These are phyloP conservation scores for Phaeolepiota aurea DNA, from an alignment of 768 basidiomycete genomes.

Conservation along the genomic window DNA sequence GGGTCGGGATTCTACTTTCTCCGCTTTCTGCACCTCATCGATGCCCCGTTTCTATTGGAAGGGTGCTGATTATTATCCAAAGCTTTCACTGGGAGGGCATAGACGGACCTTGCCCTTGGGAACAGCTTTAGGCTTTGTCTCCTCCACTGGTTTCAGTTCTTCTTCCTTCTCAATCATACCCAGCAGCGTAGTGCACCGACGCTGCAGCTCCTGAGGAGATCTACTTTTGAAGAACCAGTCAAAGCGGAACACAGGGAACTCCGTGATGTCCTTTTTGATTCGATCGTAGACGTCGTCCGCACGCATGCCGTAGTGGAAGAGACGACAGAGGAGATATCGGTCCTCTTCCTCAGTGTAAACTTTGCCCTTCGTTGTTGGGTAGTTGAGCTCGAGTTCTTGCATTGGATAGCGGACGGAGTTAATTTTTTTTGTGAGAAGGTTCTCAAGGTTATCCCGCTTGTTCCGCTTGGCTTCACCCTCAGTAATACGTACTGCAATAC, in stretches of 20 bases:
- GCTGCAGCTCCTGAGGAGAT: constrained; percentile 79
- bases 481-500: constrained; percentile 75
- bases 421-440: constrained; percentile 77
- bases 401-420: constrained; percentile 80
- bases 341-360: constrained; percentile 97
- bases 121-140: constrained; percentile 49
- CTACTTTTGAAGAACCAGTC: constrained; percentile 98
- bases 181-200: constrained; percentile 81
- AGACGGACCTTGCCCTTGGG: constrained; percentile 55
- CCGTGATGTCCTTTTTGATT: constrained; percentile 93
- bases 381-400: constrained; percentile 94
- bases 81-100: neutral
- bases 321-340: constrained; percentile 83
- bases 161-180: constrained; percentile 93
- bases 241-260: constrained; percentile 95
- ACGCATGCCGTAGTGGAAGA: constrained; percentile 87
- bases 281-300: constrained; percentile 86
- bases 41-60: constrained; percentile 57
- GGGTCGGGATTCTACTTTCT: constrained; percentile 50
- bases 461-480: constrained; percentile 88
- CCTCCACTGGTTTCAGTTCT: constrained; percentile 57
- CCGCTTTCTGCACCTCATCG: constrained; percentile 49
- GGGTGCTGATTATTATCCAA: neutral
- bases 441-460: constrained; percentile 74
- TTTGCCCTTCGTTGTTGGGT: constrained; percentile 94